Evolutionary conservation across 345 rosid genomes (phyloP).

Genomic region (Iberis pinnata): DNA sequence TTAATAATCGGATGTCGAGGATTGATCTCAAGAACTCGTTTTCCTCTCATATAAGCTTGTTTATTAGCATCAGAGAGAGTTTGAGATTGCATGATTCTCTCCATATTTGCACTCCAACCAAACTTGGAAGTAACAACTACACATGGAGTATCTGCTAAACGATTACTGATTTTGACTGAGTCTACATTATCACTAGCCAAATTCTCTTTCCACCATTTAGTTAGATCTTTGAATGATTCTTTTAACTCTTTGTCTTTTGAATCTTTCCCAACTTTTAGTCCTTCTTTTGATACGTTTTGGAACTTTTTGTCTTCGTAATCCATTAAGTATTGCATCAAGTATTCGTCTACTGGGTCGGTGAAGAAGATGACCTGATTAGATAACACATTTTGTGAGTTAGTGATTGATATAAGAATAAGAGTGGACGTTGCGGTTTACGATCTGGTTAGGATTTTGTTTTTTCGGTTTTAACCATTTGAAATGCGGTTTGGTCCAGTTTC

Average conservation of each 20-base stretch:
- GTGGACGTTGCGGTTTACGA: too few relatives aligned
- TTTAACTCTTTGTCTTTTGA: slow-evolving; percentile 74
- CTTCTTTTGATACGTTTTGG: slow-evolving; percentile 96
- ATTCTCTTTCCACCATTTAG: slow-evolving; percentile 85
- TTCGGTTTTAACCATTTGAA: too few relatives aligned
- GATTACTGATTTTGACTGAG: slow-evolving; percentile 81
- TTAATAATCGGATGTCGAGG: slow-evolving; percentile 93
- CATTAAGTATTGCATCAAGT: slow-evolving; percentile 98
- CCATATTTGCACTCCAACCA: slow-evolving; percentile 99
- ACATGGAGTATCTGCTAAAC: slow-evolving; percentile 88
- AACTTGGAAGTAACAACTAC: slow-evolving; percentile 89
- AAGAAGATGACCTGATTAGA: slow-evolving; percentile 77
- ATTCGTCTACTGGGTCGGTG: slow-evolving; percentile 95
- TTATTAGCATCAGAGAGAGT: slow-evolving; percentile 83
- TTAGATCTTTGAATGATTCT: slow-evolving; percentile 87
- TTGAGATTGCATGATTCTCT: slow-evolving; percentile 95
- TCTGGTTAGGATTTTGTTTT: too few relatives aligned
- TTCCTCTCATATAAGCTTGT: slow-evolving; percentile 91
- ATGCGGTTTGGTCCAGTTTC: too few relatives aligned
- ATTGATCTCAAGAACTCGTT: slow-evolving; percentile 91
- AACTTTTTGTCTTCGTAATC: slow-evolving; percentile 88
- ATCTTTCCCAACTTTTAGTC: slow-evolving; percentile 76
- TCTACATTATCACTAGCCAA: slow-evolving; percentile 84
- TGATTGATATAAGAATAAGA: neutral
- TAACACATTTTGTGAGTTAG: neutral